Evolutionary conservation across 1,284 basidiomycete genomes (phyloP).

Genomic region (Trichosporon asahii): DNA sequence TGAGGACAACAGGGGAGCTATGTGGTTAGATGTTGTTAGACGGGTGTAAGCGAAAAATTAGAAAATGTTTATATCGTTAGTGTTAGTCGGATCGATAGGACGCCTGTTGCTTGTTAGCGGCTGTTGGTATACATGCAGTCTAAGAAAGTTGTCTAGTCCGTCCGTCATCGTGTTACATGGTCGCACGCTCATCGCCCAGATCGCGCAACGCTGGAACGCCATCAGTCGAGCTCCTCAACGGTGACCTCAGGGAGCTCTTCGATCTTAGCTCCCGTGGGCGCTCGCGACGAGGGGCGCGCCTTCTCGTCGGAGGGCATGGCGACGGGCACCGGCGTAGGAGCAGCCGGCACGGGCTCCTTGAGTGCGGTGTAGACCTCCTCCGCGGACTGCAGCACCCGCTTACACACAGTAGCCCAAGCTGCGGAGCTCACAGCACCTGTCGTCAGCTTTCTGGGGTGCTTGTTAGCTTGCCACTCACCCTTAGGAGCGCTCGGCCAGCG

Average conservation of each 20-base stretch:
- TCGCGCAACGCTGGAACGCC: background rate
- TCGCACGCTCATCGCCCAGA: background rate
- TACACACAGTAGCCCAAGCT: conserved; percentile 86
- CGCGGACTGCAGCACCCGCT: conserved; percentile 66
- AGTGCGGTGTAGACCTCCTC: conserved; percentile 66
- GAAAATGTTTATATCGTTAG: background rate
- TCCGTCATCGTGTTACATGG: background rate
- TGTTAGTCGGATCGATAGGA: background rate
- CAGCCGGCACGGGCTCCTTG: conserved; percentile 21
- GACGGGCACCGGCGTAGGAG: conserved; percentile 13
- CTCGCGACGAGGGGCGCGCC: conserved; percentile 3
- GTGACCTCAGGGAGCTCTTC: conserved; percentile 25
- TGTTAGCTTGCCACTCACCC: conserved; percentile 31
- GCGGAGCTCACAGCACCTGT: conserved; percentile 81
- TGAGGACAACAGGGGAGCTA: background rate
- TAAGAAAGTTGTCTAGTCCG: conserved; percentile 4
- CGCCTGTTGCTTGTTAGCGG: background rate
- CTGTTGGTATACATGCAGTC: background rate
- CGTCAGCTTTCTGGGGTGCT: background rate
- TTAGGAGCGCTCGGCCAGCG: conserved; percentile 49
- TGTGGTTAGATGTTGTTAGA: background rate
- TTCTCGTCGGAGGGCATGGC: conserved; percentile 20
- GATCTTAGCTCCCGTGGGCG: conserved; percentile 28
- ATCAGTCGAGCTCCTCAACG: conserved; percentile 2
- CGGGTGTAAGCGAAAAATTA: background rate